Evolutionary conservation across 202 grass and related monocot species (phyloP).

Genomic region (Setaria italica): DNA sequence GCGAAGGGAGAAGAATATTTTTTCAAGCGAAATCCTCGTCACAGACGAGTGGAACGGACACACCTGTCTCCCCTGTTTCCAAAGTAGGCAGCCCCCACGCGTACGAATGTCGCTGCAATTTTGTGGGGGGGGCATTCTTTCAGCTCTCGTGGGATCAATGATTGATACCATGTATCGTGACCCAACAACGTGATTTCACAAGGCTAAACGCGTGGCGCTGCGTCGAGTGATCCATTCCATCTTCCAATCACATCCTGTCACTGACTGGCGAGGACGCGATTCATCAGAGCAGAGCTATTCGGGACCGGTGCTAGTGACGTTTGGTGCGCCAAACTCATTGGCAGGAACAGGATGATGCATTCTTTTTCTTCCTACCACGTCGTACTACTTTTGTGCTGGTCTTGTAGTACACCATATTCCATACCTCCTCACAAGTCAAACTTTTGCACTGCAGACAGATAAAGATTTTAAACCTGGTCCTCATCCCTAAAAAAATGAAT

Average conservation of each 20-base stretch:
- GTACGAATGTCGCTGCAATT: neutral
- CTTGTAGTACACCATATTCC: neutral
- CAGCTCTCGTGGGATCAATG: neutral
- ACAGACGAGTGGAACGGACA: neutral
- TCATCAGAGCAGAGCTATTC: neutral
- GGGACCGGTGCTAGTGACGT: conserved; percentile 26
- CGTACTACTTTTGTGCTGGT: neutral
- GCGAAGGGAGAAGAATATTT: neutral
- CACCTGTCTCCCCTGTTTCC: neutral
- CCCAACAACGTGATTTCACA: neutral
- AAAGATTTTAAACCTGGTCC: neutral
- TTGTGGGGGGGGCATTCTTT: neutral
- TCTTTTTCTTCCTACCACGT: neutral
- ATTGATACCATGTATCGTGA: neutral
- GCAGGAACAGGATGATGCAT: neutral
- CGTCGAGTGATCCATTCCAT: neutral
- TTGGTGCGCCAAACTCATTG: conserved; percentile 26
- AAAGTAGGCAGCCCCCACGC: neutral
- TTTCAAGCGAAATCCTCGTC: neutral
- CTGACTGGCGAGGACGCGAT: neutral
- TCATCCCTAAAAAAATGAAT: no score
- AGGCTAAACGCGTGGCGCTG: neutral
- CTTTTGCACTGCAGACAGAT: neutral
- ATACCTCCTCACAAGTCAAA: neutral
- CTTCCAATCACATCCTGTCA: neutral